Percentiles rank a stretch among this genome's conserved stretches.
Evolutionary conservation across 352 stramenopile species (phyloP).

Genomic region (Globisporangium orthogonon): DNA sequence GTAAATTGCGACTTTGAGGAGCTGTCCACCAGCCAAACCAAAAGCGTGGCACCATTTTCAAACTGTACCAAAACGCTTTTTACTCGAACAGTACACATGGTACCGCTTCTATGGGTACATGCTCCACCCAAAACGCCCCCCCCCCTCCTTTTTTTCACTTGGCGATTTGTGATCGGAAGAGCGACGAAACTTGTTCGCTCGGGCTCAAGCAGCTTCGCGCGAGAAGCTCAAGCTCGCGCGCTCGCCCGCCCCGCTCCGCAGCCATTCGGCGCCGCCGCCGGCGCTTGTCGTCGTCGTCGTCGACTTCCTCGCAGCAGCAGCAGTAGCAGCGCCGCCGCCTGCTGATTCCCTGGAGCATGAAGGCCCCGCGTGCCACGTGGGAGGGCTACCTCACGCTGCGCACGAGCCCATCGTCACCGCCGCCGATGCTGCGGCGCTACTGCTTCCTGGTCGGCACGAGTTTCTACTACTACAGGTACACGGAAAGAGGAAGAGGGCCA

Average conservation of each 20-base stretch:
- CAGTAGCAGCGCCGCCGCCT: not conserved
- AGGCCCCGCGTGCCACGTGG: slow-evolving; percentile 71
- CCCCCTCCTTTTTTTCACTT: not conserved
- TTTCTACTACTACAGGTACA: slow-evolving; percentile 79
- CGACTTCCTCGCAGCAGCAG: not conserved
- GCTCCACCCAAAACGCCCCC: too few species aligned
- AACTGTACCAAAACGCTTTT: too few species aligned
- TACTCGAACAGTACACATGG: not conserved
- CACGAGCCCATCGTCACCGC: slow-evolving; percentile 80
- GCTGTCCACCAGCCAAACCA: not conserved
- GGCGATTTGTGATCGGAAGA: not conserved
- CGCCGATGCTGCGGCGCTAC: slow-evolving; percentile 82
- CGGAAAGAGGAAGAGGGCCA: not conserved
- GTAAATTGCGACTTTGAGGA: not conserved
- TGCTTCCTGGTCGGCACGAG: slow-evolving; percentile 86
- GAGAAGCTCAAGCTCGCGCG: not conserved
- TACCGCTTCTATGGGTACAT: too few species aligned
- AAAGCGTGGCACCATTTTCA: not conserved
- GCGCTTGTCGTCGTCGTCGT: not conserved
- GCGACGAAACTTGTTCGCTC: too few species aligned
- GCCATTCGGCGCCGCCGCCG: slow-evolving; percentile 1
- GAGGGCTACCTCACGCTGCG: slow-evolving; percentile 85
- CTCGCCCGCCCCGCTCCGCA: not conserved
- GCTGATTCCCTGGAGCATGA: slow-evolving; percentile 41
- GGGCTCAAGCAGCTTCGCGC: not conserved